Percentiles rank a stretch among this genome's conserved stretches.
Evolutionary conservation across 192 early-diverging fungal genomes (phyloP).

Genomic region (Coemansia sp.): DNA sequence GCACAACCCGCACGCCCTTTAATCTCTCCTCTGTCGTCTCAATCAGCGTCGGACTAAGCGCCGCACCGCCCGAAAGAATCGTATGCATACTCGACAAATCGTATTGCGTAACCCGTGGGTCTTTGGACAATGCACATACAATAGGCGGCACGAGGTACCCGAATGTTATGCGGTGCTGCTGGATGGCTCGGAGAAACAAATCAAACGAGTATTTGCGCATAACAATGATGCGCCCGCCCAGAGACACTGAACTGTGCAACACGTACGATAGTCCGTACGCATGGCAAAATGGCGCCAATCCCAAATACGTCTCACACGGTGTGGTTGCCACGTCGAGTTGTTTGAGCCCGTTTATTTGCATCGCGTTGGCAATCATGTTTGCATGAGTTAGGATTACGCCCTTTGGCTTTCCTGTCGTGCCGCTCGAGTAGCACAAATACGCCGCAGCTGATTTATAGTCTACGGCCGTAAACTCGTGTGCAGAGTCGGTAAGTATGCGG

Average conservation of each 20-base stretch:
- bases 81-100: conserved; percentile 67
- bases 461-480: neutral
- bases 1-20: conserved; percentile 38
- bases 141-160: conserved; percentile 69
- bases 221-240: conserved; percentile 61
- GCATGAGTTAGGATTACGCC: conserved; percentile 66
- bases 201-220: conserved; percentile 73
- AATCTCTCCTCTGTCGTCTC: conserved; percentile 53
- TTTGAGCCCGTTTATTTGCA: conserved; percentile 54
- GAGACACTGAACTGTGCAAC: conserved; percentile 41
- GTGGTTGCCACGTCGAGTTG: conserved; percentile 35
- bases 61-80: conserved; percentile 78
- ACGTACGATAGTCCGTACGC: conserved; percentile 66
- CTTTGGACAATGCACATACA: conserved; percentile 70
- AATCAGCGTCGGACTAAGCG: conserved; percentile 67
- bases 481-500: conserved; percentile 2
- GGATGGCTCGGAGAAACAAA: conserved; percentile 61
- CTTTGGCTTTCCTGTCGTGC: conserved; percentile 70
- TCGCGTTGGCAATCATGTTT: conserved; percentile 68
- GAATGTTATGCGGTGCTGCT: conserved; percentile 67
- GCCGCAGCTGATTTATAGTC: conserved; percentile 29
- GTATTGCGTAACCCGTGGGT: conserved; percentile 70
- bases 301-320: conserved; percentile 35
- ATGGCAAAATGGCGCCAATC: conserved; percentile 71
- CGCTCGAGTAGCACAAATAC: conserved; percentile 71